phyloP scores from a whole-genome alignment of 1,139 yeast genomes.

The Sugiyamaella paludigena region DNA sequence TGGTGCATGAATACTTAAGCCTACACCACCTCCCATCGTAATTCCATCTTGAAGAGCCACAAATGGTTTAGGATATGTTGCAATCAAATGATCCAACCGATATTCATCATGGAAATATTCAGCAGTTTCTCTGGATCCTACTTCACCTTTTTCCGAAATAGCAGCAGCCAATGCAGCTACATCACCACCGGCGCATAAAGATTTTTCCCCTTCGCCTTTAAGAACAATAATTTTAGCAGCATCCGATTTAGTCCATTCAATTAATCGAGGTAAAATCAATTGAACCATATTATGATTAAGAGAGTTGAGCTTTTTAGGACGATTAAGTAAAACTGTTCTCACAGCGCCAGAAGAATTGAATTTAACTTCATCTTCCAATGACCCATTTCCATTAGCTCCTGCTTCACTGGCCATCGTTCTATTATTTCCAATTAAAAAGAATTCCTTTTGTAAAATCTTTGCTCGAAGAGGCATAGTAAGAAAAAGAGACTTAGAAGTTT shows the following conservation, averaged over 20 bases:
- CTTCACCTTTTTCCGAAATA: slow-evolving; percentile 45
- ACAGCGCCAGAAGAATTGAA: slow-evolving; percentile 63
- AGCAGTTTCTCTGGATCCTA: slow-evolving; percentile 44
- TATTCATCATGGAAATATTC: slow-evolving; percentile 80
- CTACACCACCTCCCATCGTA: slow-evolving; percentile 99
- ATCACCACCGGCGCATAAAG: slow-evolving; percentile 80
- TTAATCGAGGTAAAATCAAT: slow-evolving; percentile 68
- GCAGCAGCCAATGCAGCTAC: slow-evolving; percentile 67
- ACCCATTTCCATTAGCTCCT: slow-evolving; percentile 17
- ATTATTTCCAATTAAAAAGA: slow-evolving; percentile 1
- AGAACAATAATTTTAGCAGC: slow-evolving; percentile 64
- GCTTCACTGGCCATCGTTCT: slow-evolving; percentile 20
- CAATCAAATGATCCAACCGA: slow-evolving; percentile 71
- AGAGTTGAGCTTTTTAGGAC: slow-evolving; percentile 83
- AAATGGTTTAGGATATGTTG: slow-evolving; percentile 81
- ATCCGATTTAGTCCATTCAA: slow-evolving; percentile 71
- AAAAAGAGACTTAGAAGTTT: no score
- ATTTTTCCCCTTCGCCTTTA: slow-evolving; percentile 57
- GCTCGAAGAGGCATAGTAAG: slow-evolving; percentile 34
- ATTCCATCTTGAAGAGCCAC: slow-evolving; percentile 87
- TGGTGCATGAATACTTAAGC: slow-evolving; percentile 88
- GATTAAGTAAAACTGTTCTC: slow-evolving; percentile 73
- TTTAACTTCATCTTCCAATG: slow-evolving; percentile 51
- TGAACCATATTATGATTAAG: slow-evolving; percentile 75
- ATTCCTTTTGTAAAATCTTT: slow-evolving; percentile 26